phyloP scores from a whole-genome alignment of 768 basidiomycete genomes.

The Chiua virens region DNA sequence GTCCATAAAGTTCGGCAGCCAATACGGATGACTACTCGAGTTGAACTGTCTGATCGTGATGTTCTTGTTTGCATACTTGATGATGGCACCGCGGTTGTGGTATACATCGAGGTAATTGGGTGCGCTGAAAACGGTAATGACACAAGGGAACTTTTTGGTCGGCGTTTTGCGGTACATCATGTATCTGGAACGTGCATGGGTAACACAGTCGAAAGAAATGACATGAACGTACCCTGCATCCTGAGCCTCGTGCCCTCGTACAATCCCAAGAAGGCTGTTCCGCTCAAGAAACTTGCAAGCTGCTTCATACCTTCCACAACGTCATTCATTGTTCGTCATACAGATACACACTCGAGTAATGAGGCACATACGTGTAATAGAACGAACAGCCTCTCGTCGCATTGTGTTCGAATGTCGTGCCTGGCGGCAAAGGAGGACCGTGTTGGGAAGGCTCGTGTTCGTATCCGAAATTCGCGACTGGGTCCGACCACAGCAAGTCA shows the following conservation, averaged over 20 bases:
- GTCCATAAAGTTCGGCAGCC: conserved; percentile 98
- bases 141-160: conserved; percentile 92
- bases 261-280: conserved; percentile 86
- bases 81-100: conserved; percentile 93
- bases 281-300: conserved; percentile 93
- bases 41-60: conserved; percentile 94
- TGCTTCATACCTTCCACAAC: conserved; percentile 68
- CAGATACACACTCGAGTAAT: background rate
- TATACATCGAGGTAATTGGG: conserved; percentile 98
- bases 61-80: conserved; percentile 97
- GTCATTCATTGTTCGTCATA: background rate
- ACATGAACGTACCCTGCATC: conserved; percentile 74
- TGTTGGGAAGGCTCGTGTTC: conserved; percentile 59
- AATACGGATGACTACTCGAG: conserved; percentile 80
- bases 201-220: background rate
- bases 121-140: conserved; percentile 97
- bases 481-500: conserved; percentile 96
- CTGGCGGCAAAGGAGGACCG: conserved; percentile 53
- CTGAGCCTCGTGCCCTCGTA: conserved; percentile 97
- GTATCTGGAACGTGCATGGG: conserved; percentile 47
- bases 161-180: conserved; percentile 96
- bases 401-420: conserved; percentile 75
- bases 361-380: conserved; percentile 77
- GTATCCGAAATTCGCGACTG: conserved; percentile 83
- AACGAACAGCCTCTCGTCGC: conserved; percentile 87